Base-by-base conservation (phyloP, 2,329 filamentous ascomycete species). In the Diaporthe sp. region DNA sequence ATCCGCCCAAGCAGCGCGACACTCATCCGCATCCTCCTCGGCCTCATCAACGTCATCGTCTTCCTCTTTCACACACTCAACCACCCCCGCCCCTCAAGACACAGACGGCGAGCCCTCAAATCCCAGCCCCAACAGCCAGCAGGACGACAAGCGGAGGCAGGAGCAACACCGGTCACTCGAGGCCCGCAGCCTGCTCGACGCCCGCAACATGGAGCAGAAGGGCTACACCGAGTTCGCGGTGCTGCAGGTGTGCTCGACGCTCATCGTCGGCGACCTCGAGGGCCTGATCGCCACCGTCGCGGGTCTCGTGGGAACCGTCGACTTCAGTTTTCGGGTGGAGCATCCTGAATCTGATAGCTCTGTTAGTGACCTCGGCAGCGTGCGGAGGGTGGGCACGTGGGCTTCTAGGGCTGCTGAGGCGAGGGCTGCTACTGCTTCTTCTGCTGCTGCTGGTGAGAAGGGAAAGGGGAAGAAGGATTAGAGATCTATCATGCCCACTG, bases 201-300 rank as follows among this genome's bases (percentile, higher is more conserved):
- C 94, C 3, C 82, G 87, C 76, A 92, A 95, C 81, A 89, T 95
- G 76, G 88, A 91, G 2, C 92, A 95, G 81, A 92, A 92, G 0
- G 93, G 93, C 0, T 95, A 94, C 83, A 91, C 92, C 3, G 92
- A 93, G 71, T 95, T 95, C 83, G 93, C 93, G 0, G 92, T 95
- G 12, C 85, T 95, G 78, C 93, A 95, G 80, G 91, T 95, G 53
- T 93, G 92, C 77, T 93, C 91, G 72, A 87, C 90, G 73, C 91
- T 94, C 76, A 89, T 95, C 49, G 90, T 90, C 75, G 92, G 93
- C 78, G 93, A 95, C 82, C 82, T 95, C 53, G 89, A 91, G 77
- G 88, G 88, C 77, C 81, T 95, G 74, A 85, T 94, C 77, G 85
- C 85, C 82, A 87, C 87, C 39, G 90, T 95, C 1, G 92, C 89